Conservation (phyloP, 495 filamentous ascomycete species). For the Oidiodendron maius region DNA sequence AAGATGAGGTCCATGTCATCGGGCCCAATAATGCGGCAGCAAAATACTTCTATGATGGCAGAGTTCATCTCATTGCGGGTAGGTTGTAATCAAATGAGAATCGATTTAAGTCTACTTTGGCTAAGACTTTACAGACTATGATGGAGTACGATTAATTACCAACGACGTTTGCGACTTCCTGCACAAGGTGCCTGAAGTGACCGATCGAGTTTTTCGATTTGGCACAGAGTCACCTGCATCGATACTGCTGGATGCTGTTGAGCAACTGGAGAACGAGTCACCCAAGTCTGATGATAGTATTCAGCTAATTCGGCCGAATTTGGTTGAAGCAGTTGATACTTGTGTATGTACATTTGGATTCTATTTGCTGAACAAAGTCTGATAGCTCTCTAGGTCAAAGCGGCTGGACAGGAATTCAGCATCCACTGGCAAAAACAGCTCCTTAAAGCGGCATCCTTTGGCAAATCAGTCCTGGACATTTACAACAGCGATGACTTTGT, state of each 20-base stretch:
- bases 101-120: not conserved
- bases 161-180: slow-evolving; percentile 93
- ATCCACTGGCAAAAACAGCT: slow-evolving; percentile 91
- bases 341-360: slow-evolving; percentile 43
- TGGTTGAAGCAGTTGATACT: slow-evolving; percentile 86
- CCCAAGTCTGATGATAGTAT: slow-evolving; percentile 98
- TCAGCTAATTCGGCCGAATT: slow-evolving; percentile 77
- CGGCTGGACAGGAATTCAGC: slow-evolving; percentile 87
- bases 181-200: slow-evolving; percentile 85
- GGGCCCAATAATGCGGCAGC: slow-evolving; percentile 75
- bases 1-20: slow-evolving; percentile 95
- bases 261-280: slow-evolving; percentile 86
- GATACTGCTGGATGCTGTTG: slow-evolving; percentile 84
- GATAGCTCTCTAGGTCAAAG: slow-evolving; percentile 44
- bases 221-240: slow-evolving; percentile 85
- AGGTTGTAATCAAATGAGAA: slow-evolving; percentile 22
- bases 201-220: slow-evolving; percentile 80
- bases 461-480: slow-evolving; percentile 92
- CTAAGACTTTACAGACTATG: slow-evolving; percentile 62
- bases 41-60: slow-evolving; percentile 84
- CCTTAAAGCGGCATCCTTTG: slow-evolving; percentile 90
- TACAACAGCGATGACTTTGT: slow-evolving; percentile 98
- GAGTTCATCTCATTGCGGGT: slow-evolving; percentile 84
- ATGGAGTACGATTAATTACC: slow-evolving; percentile 81
- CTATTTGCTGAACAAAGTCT: not conserved